Evolutionary conservation across 371 early-diverging fungal species (phyloP).

Genomic region (Zychaea mexicana): DNA sequence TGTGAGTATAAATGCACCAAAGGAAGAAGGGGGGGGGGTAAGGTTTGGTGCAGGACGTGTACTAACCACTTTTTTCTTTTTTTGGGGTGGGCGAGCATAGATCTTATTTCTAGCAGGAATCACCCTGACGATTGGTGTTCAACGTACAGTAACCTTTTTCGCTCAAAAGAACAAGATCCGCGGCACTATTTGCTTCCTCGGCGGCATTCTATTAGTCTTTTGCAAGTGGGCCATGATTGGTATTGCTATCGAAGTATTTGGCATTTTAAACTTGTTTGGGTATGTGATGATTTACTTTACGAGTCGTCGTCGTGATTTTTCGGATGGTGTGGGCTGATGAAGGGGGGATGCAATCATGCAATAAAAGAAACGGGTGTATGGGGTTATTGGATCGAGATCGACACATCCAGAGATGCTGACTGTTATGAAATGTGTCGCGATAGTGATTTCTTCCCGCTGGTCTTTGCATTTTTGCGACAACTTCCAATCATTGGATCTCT

Average conservation of each 20-base stretch:
- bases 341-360: too few species aligned
- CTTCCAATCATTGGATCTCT: constrained; percentile 84
- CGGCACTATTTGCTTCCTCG: constrained; percentile 84
- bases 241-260: constrained; percentile 81
- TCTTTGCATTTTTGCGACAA: constrained; percentile 77
- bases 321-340: too few species aligned
- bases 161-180: constrained; percentile 72
- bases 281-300: constrained; percentile 19
- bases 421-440: constrained; percentile 1
- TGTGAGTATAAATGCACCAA: constrained; percentile 60
- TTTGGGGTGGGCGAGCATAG: constrained; percentile 38
- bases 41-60: background rate
- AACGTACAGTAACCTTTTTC: constrained; percentile 82
- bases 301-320: too few species aligned
- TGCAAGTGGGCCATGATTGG: constrained; percentile 82
- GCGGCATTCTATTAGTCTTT: constrained; percentile 83
- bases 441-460: constrained; percentile 93
- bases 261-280: constrained; percentile 93
- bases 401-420: background rate
- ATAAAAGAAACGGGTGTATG: too few species aligned
- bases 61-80: background rate
- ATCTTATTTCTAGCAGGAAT: constrained; percentile 86
- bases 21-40: background rate
- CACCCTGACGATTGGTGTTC: constrained; percentile 78
- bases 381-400: background rate